phyloP scores from a whole-genome alignment of 2,329 filamentous ascomycete genomes.

The Ophiognomonia clavigignenti-juglandacearum region DNA sequence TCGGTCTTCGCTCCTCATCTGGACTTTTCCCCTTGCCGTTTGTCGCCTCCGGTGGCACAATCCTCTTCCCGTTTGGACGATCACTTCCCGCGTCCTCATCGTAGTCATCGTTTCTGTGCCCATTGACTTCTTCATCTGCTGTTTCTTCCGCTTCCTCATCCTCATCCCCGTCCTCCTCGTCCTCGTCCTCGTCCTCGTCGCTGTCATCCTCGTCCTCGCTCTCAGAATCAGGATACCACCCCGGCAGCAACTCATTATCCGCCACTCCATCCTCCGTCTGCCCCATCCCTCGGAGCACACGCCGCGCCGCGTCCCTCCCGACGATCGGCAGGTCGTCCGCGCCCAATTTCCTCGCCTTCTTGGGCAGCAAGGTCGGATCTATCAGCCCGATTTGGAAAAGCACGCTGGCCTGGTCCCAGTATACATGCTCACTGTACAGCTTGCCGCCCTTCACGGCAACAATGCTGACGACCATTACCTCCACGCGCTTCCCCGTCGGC shows the following conservation, averaged over 20 bases:
- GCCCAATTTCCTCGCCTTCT: slow-evolving; percentile 28
- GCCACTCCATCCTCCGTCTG: slow-evolving; percentile 36
- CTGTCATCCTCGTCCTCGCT: slow-evolving; percentile 13
- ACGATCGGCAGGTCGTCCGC: slow-evolving; percentile 34
- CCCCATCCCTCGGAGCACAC: slow-evolving; percentile 29
- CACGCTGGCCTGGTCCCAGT: slow-evolving; percentile 60
- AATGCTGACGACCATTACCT: slow-evolving; percentile 54
- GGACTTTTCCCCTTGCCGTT: neutral
- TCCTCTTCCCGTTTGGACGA: neutral
- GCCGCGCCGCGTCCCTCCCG: slow-evolving; percentile 32
- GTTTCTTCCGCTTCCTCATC: neutral
- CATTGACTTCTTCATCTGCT: neutral
- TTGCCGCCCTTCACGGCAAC: slow-evolving; percentile 56
- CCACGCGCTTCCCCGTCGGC: slow-evolving; percentile 45
- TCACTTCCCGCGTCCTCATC: neutral
- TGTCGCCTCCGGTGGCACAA: neutral
- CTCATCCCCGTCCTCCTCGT: neutral
- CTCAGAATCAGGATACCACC: slow-evolving; percentile 27
- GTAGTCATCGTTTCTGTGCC: no score
- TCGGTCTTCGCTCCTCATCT: neutral
- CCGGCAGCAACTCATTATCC: slow-evolving; percentile 35
- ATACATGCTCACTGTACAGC: slow-evolving; percentile 58
- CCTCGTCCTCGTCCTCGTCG: neutral
- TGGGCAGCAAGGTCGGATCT: slow-evolving; percentile 32
- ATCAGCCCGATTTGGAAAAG: slow-evolving; percentile 56